Evolutionary conservation across 1,284 basidiomycete species (phyloP).

Genomic region (Trametes hirsuta): DNA sequence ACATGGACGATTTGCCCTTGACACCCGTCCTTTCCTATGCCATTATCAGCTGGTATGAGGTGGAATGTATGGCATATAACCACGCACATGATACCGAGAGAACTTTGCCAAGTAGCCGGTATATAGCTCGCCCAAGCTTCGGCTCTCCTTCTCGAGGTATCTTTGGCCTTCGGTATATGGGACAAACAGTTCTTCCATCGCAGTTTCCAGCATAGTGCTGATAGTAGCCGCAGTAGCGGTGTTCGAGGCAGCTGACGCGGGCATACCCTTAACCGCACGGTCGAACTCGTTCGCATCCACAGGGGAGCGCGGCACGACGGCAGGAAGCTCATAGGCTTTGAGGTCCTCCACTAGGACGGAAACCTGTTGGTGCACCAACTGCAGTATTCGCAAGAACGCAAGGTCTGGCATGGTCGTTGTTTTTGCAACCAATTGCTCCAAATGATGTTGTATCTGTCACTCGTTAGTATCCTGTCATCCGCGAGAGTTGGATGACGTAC

Average conservation of each 20-base stretch:
- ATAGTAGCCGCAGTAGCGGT: constrained; percentile 60
- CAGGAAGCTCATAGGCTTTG: constrained; percentile 87
- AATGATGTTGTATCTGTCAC: constrained; percentile 84
- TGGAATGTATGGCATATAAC: background rate
- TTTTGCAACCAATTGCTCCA: constrained; percentile 83
- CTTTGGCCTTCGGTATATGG: constrained; percentile 91
- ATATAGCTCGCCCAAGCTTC: constrained; percentile 86
- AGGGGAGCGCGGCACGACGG: constrained; percentile 62
- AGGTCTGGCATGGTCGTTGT: constrained; percentile 82
- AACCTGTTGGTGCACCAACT: constrained; percentile 85
- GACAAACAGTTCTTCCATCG: constrained; percentile 96
- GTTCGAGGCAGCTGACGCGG: constrained; percentile 40
- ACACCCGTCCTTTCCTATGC: constrained; percentile 66
- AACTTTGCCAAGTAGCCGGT: constrained; percentile 76
- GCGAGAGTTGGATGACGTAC: constrained; percentile 48
- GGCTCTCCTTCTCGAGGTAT: constrained; percentile 93
- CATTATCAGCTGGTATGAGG: background rate
- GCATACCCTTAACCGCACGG: constrained; percentile 51
- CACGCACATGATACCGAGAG: constrained; percentile 86
- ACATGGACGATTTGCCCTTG: constrained; percentile 84
- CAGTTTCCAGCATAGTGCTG: constrained; percentile 88
- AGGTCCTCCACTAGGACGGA: constrained; percentile 88
- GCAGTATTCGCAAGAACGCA: constrained; percentile 89
- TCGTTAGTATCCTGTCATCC: constrained; percentile 8
- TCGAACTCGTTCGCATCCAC: constrained; percentile 64